phyloP scores from a whole-genome alignment of 2,329 filamentous ascomycete species.

The Ceratocystis destructans region DNA sequence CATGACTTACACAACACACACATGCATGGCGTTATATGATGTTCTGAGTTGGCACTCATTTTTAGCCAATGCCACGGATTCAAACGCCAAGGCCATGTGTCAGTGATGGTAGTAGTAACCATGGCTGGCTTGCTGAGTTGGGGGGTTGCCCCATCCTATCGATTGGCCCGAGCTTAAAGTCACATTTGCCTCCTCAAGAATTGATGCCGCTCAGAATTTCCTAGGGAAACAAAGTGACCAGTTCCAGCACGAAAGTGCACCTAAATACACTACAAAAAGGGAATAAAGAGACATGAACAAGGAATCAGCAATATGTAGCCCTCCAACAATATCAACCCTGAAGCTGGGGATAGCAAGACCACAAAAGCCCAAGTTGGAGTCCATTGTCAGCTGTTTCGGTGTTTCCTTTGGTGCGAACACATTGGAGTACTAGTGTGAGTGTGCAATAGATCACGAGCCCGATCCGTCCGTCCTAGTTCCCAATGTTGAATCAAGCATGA shows the following conservation, averaged over 20 bases:
- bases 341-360: neutral
- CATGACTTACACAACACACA: neutral
- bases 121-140: neutral
- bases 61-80: neutral
- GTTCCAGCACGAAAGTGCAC: no score
- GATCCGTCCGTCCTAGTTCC: no score
- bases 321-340: no score
- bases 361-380: neutral
- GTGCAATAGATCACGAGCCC: neutral
- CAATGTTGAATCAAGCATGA: no score
- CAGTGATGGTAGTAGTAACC: neutral
- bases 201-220: neutral
- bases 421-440: neutral
- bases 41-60: neutral
- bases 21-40: neutral
- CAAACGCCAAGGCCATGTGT: neutral
- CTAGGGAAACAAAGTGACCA: neutral
- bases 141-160: neutral
- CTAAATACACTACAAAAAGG: no score
- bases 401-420: conserved; percentile 1
- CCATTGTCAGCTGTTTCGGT: neutral
- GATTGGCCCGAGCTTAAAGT: neutral
- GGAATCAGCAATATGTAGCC: no score
- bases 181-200: no score
- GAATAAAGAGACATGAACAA: no score